A percentile compares a stretch with the other conserved stretches of the same genome.
These are phyloP conservation scores for Stachybotrys chartarum DNA, from an alignment of 2,329 filamentous ascomycete species.

Conservation along the genomic window DNA sequence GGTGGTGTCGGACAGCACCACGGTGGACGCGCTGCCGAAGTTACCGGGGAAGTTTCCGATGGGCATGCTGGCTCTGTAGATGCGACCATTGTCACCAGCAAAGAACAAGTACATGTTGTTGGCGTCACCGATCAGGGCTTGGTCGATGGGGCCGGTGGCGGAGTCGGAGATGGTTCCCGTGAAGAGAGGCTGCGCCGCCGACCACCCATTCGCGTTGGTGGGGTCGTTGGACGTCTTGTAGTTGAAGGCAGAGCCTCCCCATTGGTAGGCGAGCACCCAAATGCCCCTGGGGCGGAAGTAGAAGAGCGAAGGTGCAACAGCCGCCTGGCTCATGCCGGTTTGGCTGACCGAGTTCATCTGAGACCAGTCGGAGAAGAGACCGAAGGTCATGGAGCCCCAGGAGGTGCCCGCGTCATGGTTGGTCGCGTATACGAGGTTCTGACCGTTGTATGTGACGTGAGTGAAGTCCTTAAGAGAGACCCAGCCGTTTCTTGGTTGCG, in stretches of 20 bases:
- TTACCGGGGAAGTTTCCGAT: slow-evolving; percentile 53
- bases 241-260: slow-evolving; percentile 51
- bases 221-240: slow-evolving; percentile 54
- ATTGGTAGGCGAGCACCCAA: slow-evolving; percentile 62
- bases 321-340: slow-evolving; percentile 35
- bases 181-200: slow-evolving; percentile 45
- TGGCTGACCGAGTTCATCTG: slow-evolving; percentile 44
- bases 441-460: slow-evolving; percentile 41
- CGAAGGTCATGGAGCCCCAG: slow-evolving; percentile 55
- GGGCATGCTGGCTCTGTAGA: slow-evolving; percentile 58
- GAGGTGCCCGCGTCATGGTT: slow-evolving; percentile 28
- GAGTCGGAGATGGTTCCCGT: slow-evolving; percentile 43
- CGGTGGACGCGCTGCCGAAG: slow-evolving; percentile 45
- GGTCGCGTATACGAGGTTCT: slow-evolving; percentile 54
- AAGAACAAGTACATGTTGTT: slow-evolving; percentile 62
- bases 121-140: slow-evolving; percentile 55
- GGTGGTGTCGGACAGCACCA: slow-evolving; percentile 43
- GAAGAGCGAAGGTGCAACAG: slow-evolving; percentile 57
- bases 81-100: slow-evolving; percentile 57
- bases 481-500: not conserved
- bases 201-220: slow-evolving; percentile 51
- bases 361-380: slow-evolving; percentile 43
- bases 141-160: slow-evolving; percentile 51
- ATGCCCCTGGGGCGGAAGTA: slow-evolving; percentile 53
- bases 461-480: slow-evolving; percentile 54